phyloP scores from a whole-genome alignment of 495 filamentous ascomycete species.

The Podospora sp. region DNA sequence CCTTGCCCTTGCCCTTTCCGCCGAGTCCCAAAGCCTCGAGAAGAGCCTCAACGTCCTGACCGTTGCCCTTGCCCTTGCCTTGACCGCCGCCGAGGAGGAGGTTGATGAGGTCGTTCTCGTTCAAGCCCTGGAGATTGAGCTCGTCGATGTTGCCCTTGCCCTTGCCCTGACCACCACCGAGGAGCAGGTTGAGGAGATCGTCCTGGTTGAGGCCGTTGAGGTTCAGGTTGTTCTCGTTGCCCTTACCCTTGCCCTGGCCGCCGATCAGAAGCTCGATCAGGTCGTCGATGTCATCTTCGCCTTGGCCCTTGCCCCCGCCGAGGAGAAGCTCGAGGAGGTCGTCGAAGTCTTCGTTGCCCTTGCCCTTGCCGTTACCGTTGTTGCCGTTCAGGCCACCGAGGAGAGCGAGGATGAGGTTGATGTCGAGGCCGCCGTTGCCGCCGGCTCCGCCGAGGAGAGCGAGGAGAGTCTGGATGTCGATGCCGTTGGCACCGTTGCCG shows the following conservation, averaged over 20 bases:
- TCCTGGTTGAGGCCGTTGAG: neutral
- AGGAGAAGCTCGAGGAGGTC: slow-evolving; percentile 7
- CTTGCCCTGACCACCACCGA: slow-evolving; percentile 17
- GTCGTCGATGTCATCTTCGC: slow-evolving; percentile 5
- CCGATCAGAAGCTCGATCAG: neutral
- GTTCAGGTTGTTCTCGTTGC: neutral
- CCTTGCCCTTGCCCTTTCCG: slow-evolving; percentile 17
- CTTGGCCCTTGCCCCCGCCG: neutral
- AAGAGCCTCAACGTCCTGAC: neutral
- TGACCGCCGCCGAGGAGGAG: slow-evolving; percentile 11
- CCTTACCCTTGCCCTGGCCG: neutral
- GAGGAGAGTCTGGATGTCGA: neutral
- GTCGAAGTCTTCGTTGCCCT: neutral
- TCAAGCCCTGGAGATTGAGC: neutral
- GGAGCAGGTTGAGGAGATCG: neutral
- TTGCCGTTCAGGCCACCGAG: neutral
- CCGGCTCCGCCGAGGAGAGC: slow-evolving; percentile 1
- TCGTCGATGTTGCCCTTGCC: slow-evolving; percentile 3
- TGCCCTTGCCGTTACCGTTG: slow-evolving; percentile 12
- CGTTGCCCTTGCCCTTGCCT: slow-evolving; percentile 20
- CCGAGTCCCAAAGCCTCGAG: slow-evolving; percentile 1
- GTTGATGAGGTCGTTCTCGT: slow-evolving; percentile 1
- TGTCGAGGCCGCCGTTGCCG: neutral
- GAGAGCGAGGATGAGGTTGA: neutral
- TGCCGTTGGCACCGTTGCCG: slow-evolving; percentile 5